These are phyloP conservation scores for Penicillium frequentans DNA, from an alignment of 2,329 filamentous ascomycete species.

Conservation along the genomic window DNA sequence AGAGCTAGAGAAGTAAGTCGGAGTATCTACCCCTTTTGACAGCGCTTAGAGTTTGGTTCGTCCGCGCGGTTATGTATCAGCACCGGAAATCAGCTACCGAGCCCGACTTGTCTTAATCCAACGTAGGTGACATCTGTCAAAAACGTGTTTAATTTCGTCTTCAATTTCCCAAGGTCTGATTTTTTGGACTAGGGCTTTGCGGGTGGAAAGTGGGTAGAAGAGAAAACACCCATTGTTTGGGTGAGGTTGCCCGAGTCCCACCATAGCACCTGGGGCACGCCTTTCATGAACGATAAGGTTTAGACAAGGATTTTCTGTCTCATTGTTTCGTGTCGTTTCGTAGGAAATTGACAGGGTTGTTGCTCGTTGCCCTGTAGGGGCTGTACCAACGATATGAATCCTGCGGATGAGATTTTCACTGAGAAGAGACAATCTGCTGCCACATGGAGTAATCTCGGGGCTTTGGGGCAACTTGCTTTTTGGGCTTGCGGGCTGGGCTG, in stretches of 20 bases:
- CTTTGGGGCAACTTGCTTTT: neutral
- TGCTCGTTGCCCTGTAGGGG: neutral
- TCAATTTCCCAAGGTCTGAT: neutral
- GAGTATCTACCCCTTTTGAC: constrained; percentile 12
- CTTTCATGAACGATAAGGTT: neutral
- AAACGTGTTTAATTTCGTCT: neutral
- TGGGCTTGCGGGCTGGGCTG: neutral
- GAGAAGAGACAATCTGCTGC: constrained; percentile 9
- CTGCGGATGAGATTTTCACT: constrained; percentile 1
- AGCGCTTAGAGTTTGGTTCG: constrained; percentile 17
- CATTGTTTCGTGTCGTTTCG: neutral
- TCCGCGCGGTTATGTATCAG: constrained; percentile 6
- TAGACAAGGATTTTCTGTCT: neutral
- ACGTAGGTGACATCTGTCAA: neutral
- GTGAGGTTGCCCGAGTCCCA: neutral
- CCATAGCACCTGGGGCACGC: neutral
- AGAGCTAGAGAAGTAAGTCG: neutral
- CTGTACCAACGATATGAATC: constrained; percentile 16
- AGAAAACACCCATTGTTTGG: neutral
- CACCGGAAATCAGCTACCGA: constrained; percentile 2
- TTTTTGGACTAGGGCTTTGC: neutral
- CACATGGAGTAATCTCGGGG: constrained; percentile 16
- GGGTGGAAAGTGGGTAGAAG: neutral
- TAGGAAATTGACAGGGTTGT: neutral
- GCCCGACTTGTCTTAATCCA: neutral